Base-by-base conservation (phyloP, 1,139 yeast genomes). In the Candida frijolesensis region DNA sequence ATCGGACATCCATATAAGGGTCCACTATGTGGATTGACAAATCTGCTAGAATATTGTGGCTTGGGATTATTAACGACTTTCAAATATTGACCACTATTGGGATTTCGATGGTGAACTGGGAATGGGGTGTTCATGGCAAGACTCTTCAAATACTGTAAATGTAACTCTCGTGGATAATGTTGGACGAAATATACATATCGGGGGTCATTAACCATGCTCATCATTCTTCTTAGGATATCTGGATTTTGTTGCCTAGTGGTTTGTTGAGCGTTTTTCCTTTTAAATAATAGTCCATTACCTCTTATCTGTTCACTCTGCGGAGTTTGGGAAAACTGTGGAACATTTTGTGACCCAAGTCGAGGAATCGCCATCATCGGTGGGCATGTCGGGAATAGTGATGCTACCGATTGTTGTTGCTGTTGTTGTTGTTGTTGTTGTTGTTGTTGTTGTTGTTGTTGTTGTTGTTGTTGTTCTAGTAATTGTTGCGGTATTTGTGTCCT, bases 1-100 rank as follows among this genome's bases (percentile, higher is more conserved):
- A 76, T 60, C 1, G 80, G 80, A 55, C 81, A 76, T 50, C 63
- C 67, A 58, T 72, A 76, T 2, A 53, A 34, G 10, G 57, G 55
- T 42, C 47, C 45, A 40, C 45, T 8, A 11, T 50, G 53, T 3
- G 57, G 59, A n/a, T 50, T 52, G 2, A 57, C 49, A 25, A 55
- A 54, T 34, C 39, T 56, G 6, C 57, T 35, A 29, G 45, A 47
- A 38, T 40, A 45, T n/a, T 45, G 42, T n/a, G 49, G 33, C 4
- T 37, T 42, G 2, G 53, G 47, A 18, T 47, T 34, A 14, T 50
- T 51, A n/a, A 55, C 41, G 3, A 56, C 40, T 32, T 44, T 33
- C 19, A 53, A 47, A 38, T 48, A 11, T 6, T 19, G 42, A 3
- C 30, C 30, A 6, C n/a, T 4, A n/a, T 7, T 18, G 3, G 30